Percentiles rank a stretch among this genome's conserved stretches.
Conservation (phyloP, 805 yeast species). For the Vanderwaltozyma yarrowii region DNA sequence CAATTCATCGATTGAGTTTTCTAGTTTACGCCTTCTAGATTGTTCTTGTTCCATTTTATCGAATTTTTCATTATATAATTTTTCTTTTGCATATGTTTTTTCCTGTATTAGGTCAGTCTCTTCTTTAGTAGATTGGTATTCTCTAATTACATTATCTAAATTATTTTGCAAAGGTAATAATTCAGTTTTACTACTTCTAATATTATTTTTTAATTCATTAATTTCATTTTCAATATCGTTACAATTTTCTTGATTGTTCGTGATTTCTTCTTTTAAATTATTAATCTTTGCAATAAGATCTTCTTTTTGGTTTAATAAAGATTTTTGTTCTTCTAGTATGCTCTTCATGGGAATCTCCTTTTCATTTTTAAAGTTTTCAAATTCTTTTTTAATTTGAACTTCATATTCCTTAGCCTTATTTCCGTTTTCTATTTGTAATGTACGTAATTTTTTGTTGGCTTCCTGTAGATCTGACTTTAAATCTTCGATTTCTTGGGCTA, state of each 20-base stretch:
- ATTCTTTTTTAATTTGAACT: slow-evolving; percentile 12
- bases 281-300: slow-evolving; percentile 7
- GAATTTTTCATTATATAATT: slow-evolving; percentile 15
- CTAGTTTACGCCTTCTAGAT: slow-evolving; percentile 34
- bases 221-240: slow-evolving; percentile 7
- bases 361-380: slow-evolving; percentile 13
- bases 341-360: slow-evolving; percentile 16
- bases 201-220: slow-evolving; percentile 4
- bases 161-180: slow-evolving; percentile 16
- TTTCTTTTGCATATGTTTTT: slow-evolving; percentile 14
- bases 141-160: slow-evolving; percentile 15
- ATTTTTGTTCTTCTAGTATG: slow-evolving; percentile 10
- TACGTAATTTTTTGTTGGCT: slow-evolving; percentile 7
- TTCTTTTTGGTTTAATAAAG: slow-evolving; percentile 8
- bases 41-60: slow-evolving; percentile 30
- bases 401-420: slow-evolving; percentile 6
- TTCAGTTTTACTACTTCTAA: slow-evolving; percentile 1
- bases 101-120: slow-evolving; percentile 16
- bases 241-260: slow-evolving; percentile 7
- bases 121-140: slow-evolving; percentile 11
- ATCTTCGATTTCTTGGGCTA: slow-evolving; percentile 19
- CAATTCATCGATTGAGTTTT: slow-evolving; percentile 38
- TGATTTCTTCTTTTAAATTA: slow-evolving; percentile 4
- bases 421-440: slow-evolving; percentile 9
- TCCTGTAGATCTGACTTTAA: slow-evolving; percentile 20